Conservation (phyloP, 768 basidiomycete genomes). For the Galerina marginata region DNA sequence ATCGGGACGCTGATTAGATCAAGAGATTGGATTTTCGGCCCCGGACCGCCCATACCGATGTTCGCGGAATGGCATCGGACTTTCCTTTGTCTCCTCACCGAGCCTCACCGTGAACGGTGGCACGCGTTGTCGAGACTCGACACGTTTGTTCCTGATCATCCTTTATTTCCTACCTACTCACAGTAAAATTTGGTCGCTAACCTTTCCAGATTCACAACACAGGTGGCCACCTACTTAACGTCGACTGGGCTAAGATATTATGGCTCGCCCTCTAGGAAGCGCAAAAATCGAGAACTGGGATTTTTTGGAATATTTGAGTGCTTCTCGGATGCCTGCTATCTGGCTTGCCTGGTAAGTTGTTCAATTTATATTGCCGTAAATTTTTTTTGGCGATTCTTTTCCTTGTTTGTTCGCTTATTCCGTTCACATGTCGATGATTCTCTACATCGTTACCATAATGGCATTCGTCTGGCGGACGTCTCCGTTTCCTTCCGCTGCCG, state of each 20-base stretch:
- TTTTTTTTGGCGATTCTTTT: background rate
- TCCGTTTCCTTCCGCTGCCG: background rate
- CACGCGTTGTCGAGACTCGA: too few relatives aligned
- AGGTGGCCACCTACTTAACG: constrained; percentile 21
- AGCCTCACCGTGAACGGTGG: too few relatives aligned
- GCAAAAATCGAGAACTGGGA: constrained; percentile 30
- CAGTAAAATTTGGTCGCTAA: too few relatives aligned
- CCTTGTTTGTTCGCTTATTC: too few relatives aligned
- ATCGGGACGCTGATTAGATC: too few relatives aligned
- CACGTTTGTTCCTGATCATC: too few relatives aligned
- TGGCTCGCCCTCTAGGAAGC: constrained; percentile 46
- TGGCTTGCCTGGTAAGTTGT: constrained; percentile 61
- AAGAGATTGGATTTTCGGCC: too few relatives aligned
- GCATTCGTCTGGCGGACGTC: constrained; percentile 32
- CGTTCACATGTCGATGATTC: constrained; percentile 29
- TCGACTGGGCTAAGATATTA: background rate
- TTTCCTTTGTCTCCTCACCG: too few relatives aligned
- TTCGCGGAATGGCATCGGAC: too few relatives aligned
- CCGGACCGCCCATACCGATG: too few relatives aligned
- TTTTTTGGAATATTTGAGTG: constrained; percentile 67
- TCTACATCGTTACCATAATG: constrained; percentile 31
- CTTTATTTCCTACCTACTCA: too few relatives aligned
- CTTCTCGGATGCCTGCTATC: constrained; percentile 60
- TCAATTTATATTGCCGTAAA: background rate
- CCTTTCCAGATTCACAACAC: too few relatives aligned